Evolutionary conservation across 2,329 filamentous ascomycete species (phyloP).

Genomic region (Anthostomella pinea): DNA sequence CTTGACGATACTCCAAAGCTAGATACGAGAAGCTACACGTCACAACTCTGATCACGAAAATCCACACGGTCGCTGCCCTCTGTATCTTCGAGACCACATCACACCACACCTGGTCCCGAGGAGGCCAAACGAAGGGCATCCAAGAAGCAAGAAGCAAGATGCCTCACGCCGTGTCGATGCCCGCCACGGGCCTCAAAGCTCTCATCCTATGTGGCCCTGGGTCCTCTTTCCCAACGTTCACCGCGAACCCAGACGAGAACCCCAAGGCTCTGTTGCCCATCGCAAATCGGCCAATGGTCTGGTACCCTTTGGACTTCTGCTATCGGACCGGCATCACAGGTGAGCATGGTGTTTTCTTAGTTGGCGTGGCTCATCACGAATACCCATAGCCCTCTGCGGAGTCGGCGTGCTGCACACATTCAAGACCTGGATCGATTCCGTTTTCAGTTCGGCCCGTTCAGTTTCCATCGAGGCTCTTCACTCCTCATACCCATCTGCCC

Average conservation of each 20-base stretch:
- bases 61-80: no score
- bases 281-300: slow-evolving; percentile 84
- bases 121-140: no score
- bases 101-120: no score
- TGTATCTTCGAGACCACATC: no score
- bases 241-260: slow-evolving; percentile 73
- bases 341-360: slow-evolving; percentile 36
- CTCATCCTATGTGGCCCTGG: slow-evolving; percentile 81
- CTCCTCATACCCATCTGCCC: no score
- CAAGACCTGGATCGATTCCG: neutral
- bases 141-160: no score
- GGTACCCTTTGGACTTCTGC: slow-evolving; percentile 85
- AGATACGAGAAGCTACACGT: no score
- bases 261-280: slow-evolving; percentile 81
- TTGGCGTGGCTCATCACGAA: no score
- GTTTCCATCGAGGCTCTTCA: no score
- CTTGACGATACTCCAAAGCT: no score
- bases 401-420: neutral
- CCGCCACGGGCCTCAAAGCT: slow-evolving; percentile 75
- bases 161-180: slow-evolving; percentile 73
- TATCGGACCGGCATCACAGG: slow-evolving; percentile 76
- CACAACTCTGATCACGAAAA: no score
- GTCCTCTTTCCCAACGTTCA: slow-evolving; percentile 79
- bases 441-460: neutral
- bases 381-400: no score